These are phyloP conservation scores for Mrakia gelida DNA, from an alignment of 768 basidiomycete genomes.

Conservation along the genomic window DNA sequence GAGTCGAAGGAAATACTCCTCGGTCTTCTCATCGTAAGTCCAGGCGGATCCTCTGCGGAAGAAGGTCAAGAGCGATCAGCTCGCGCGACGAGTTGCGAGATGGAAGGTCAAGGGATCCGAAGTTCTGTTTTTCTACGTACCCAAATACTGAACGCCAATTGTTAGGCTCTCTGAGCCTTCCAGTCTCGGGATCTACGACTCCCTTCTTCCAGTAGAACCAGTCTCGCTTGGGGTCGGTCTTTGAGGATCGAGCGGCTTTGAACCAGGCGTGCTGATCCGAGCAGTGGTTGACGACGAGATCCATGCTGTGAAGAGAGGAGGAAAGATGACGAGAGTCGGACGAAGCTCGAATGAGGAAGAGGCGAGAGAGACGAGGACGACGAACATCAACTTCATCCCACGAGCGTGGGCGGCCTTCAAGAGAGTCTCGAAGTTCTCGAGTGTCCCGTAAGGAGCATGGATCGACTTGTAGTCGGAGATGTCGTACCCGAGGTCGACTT, in stretches of 20 bases:
- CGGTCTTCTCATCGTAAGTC: slow-evolving; percentile 61
- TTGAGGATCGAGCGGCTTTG: slow-evolving; percentile 54
- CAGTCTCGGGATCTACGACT: slow-evolving; percentile 50
- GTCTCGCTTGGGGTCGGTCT: slow-evolving; percentile 58
- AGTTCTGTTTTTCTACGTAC: too few species aligned
- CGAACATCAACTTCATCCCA: slow-evolving; percentile 67
- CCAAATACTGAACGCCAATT: slow-evolving; percentile 65
- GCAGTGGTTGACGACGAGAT: slow-evolving; percentile 17
- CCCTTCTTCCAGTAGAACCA: slow-evolving; percentile 75
- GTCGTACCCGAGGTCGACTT: slow-evolving; percentile 64
- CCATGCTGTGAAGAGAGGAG: not conserved
- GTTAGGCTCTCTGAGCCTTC: slow-evolving; percentile 60
- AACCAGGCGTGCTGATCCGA: slow-evolving; percentile 65
- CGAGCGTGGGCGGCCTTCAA: slow-evolving; percentile 51
- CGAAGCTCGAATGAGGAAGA: not conserved
- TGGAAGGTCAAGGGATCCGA: too few species aligned
- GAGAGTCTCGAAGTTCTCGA: slow-evolving; percentile 49
- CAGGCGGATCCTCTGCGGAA: slow-evolving; percentile 55
- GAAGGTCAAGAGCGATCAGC: too few species aligned
- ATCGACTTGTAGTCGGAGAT: slow-evolving; percentile 45
- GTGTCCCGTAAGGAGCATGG: slow-evolving; percentile 57
- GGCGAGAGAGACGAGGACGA: slow-evolving; percentile 1
- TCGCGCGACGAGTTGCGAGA: too few species aligned
- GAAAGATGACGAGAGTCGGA: not conserved
- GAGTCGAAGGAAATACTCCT: slow-evolving; percentile 70